Evolutionary conservation across 2,329 filamentous ascomycete species (phyloP).

Genomic region (Fusarium xyrophilum): DNA sequence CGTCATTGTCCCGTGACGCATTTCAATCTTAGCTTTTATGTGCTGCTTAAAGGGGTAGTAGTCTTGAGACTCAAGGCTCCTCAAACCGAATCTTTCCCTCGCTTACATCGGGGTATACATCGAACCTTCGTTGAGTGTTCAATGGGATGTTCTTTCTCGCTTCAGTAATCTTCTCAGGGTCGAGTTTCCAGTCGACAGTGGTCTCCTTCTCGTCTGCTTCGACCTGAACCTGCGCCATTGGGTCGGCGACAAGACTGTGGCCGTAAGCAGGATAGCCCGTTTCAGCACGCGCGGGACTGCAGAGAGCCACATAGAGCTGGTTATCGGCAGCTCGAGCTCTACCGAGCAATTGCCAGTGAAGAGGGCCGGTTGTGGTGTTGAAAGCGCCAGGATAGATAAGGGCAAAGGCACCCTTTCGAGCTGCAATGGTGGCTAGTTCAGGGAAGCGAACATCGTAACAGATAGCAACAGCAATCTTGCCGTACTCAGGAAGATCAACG

Average conservation of each 20-base stretch:
- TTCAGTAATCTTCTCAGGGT: constrained; percentile 72
- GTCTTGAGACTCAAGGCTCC: constrained; percentile 36
- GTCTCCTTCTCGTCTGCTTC: constrained; percentile 81
- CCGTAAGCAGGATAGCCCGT: constrained; percentile 90
- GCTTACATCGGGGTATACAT: constrained; percentile 93
- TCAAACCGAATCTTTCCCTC: constrained; percentile 57
- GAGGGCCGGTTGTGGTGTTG: constrained; percentile 87
- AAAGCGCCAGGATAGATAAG: constrained; percentile 96
- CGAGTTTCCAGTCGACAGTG: constrained; percentile 76
- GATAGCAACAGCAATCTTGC: constrained; percentile 85
- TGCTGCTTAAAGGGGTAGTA: neutral
- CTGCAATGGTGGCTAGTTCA: constrained; percentile 88
- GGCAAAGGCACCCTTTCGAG: constrained; percentile 83
- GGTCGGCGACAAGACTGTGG: constrained; percentile 87
- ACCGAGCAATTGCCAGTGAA: constrained; percentile 89
- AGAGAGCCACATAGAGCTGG: constrained; percentile 91
- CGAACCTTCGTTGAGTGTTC: constrained; percentile 84
- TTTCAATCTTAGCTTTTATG: neutral
- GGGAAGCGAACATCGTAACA: constrained; percentile 99
- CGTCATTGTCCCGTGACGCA: neutral
- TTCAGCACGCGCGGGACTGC: constrained; percentile 81
- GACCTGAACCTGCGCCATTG: constrained; percentile 80
- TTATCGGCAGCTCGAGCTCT: constrained; percentile 89
- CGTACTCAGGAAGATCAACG: constrained; percentile 86
- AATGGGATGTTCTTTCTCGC: constrained; percentile 85